Base-by-base conservation (phyloP, 441 rosid genomes). In the Theobroma grandiflorum region DNA sequence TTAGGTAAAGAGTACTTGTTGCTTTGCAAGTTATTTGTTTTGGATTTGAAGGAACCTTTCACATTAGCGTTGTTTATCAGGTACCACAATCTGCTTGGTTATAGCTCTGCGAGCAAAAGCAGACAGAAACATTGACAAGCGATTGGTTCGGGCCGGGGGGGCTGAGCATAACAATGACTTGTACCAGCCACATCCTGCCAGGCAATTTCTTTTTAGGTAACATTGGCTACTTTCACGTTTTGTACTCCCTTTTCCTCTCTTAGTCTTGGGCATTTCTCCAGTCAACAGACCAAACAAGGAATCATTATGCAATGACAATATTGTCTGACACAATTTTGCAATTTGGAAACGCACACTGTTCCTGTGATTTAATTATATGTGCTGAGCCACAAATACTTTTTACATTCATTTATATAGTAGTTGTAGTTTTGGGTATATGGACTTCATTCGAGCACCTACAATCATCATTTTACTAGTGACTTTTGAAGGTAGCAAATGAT, bases 1-100 rank as follows among this genome's bases (percentile, higher is more conserved):
- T 87, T 88, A 87, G 93, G 93, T 88, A 72, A 79, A 59, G 26
- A 49, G 91, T 79, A 63, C 61, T 75, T 90, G 93, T 90, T 90
- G 91, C 93, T 88, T 90, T 84, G 83, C 81, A 45, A 45, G 43
- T 78, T 71, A 43, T 76, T 15, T 79, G 76, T 63, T 80, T 81
- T 84, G 78, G 70, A 78, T 65, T 85, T 61, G 35, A 88, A 85
- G 91, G 72, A 84, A 88, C 80, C 87, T 18, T 45, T 53, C 4
- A 18, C 38, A 15, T 43, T 68, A 31, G 59, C 15, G 78, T 80
- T 75, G 83, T 81, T 78, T 79, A 80, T 72, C 79, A 72, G 81
- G 45, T 73, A 80, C 74, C 82, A 72, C 70, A 73, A 53, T 72
- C 43, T 15, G 22, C 16, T 71, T 15, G 8, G 22, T 12, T 31